Evolutionary conservation across 192 early-diverging fungal species (phyloP), one percentile per base, ranked within the genome.

Genomic region (Thamnidium elegans): DNA sequence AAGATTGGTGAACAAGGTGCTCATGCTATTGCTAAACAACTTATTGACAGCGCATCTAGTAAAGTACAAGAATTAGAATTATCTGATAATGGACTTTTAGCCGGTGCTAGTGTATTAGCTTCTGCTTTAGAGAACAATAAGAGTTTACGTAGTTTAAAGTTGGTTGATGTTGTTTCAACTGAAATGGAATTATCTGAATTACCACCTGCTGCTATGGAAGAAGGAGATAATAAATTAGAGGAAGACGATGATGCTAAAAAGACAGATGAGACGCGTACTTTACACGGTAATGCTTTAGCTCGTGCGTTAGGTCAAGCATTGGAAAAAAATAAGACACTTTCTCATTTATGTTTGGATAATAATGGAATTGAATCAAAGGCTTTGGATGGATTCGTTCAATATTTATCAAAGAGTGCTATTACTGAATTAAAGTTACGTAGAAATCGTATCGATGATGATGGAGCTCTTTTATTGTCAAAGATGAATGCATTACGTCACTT

Each of bases 81-180:
- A 32, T 78, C 76, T 0, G 81, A 82, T 9, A 82, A 82, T 31
- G 73, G 77, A 10, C 53, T 82, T 7, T 71, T 76, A 32, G 71
- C 71, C 15, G 78, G 76, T 21, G 76, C 76, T 36, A 58, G 36
- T 6, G 63, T 67, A 1, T 56, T 82, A 1, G 78, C 72, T 19
- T 3, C 52, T 4, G 69, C 74, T 7, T 71, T 81, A 20, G 61
- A 58, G n/a, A 50, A 55, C 9, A 78, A 78, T 55, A 71, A 54
- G 15, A 56, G 21, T 4, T 43, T 82, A 5, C 63, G 63, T 3
- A 48, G 66, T 17, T 46, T 82, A 17, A 66, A 79, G 32, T 60
- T 82, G 75, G 69, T 65, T 19, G 59, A 70, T 23, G 70, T 67
- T 17, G 51, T 58, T 17, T 55, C 61, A n/a, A 44, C 50, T 31